These are phyloP conservation scores for Candida dubliniensis DNA, from an alignment of 1,139 yeast species.

Conservation along the genomic window DNA sequence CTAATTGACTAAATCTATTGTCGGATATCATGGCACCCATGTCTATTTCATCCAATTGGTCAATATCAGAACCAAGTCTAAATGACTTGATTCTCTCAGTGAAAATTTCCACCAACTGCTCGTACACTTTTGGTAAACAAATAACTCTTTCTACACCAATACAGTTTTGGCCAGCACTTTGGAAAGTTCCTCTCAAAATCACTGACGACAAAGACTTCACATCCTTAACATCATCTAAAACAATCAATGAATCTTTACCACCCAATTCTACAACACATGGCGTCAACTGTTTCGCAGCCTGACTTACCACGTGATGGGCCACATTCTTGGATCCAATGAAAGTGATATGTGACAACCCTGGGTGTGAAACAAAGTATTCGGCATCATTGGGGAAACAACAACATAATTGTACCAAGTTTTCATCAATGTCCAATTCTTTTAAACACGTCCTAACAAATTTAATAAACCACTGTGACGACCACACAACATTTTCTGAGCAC, in stretches of 20 bases:
- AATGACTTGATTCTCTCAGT: slow-evolving; percentile 57
- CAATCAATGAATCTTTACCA: slow-evolving; percentile 89
- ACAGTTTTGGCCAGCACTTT: slow-evolving; percentile 96
- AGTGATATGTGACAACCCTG: slow-evolving; percentile 80
- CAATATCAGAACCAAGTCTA: slow-evolving; percentile 87
- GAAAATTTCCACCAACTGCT: slow-evolving; percentile 55
- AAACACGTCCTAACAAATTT: slow-evolving; percentile 69
- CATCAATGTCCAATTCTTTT: slow-evolving; percentile 70
- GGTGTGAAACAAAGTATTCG: slow-evolving; percentile 79
- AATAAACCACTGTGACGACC: slow-evolving; percentile 86
- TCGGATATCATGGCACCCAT: slow-evolving; percentile 95
- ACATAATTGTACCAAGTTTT: slow-evolving; percentile 79
- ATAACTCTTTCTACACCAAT: slow-evolving; percentile 95
- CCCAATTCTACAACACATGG: slow-evolving; percentile 96
- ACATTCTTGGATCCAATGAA: slow-evolving; percentile 95
- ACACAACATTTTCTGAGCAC: slow-evolving; percentile 92
- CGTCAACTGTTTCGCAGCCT: slow-evolving; percentile 79
- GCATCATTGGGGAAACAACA: slow-evolving; percentile 83
- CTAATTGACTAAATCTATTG: slow-evolving; percentile 66
- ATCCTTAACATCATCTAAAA: slow-evolving; percentile 69
- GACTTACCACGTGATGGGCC: slow-evolving; percentile 80
- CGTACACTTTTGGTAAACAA: slow-evolving; percentile 68
- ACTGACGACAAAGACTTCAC: slow-evolving; percentile 69
- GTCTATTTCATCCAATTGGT: slow-evolving; percentile 84
- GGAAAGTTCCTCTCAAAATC: slow-evolving; percentile 91